Evolutionary conservation across 2,329 filamentous ascomycete species (phyloP), one percentile per base, ranked within the genome.

Genomic region (Nectriaceae sp.): DNA sequence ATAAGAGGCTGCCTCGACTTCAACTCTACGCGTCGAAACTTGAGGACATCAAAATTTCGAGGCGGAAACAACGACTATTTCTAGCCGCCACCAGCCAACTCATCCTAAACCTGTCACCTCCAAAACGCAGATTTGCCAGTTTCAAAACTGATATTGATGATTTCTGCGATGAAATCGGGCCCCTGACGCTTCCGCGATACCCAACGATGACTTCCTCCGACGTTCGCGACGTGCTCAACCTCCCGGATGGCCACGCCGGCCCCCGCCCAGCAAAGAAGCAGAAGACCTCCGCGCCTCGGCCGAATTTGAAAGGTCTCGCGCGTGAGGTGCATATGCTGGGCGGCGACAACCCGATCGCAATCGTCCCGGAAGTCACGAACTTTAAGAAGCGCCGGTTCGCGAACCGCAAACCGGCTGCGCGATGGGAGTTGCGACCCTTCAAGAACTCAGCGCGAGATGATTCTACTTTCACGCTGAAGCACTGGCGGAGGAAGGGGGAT

Each of bases 191-290:
- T 20, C 44, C 16, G 26, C 52, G 21, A 50, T 50, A 50, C 43
- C 46, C 55, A 50, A 49, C 62, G 55, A 89, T 89, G 85, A 79
- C 86, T 52, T 87, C 87, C 54, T 82, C 85, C 68, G 90, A 96
- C 77, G 83, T 95, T 60, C 90, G 89, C 74, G 90, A 96, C 69
- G 89, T 96, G 66, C 84, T 96, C 65, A 90, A 92, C 69, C 77
- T 96, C 66, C 86, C 87, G 42, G 85, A 84, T 24, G 71, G 75
- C 52, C 61, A 72, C 42, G 62, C 73, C 42, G 73, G 71, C 43
- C 65, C 75, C 45, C 74, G 86, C 54, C 83, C 85, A 35, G 72
- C 81, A 37, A 95, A 94, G 74, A 92, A 93, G 67, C 84, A 87
- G 61, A 91, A 88, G 67, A 75, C 82, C 5, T 75, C 79, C 15